Conservation (phyloP, 371 early-diverging fungal species). For the Neoconidiobolus thromboides region DNA sequence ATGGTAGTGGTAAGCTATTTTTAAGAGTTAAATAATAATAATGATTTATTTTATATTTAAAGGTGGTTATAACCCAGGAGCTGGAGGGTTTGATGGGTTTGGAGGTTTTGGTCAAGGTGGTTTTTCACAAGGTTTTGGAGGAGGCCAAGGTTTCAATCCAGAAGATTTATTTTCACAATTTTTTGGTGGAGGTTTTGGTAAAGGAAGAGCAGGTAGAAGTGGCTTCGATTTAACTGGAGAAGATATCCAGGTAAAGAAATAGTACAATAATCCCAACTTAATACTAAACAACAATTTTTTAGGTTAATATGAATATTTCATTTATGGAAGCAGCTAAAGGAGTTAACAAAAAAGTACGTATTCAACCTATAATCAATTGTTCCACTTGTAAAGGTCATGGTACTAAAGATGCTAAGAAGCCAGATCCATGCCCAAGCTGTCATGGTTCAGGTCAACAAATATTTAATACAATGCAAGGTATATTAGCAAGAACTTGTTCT, state of each 20-base stretch:
- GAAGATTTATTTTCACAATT: slow-evolving; percentile 48
- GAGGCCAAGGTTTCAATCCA: slow-evolving; percentile 27
- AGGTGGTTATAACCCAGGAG: slow-evolving; percentile 30
- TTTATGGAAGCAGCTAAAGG: slow-evolving; percentile 88
- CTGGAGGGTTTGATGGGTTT: slow-evolving; percentile 34
- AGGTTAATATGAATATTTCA: slow-evolving; percentile 30
- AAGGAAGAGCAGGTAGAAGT: slow-evolving; percentile 18
- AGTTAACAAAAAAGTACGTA: slow-evolving; percentile 30
- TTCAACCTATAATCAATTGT: slow-evolving; percentile 44
- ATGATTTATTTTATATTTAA: slow-evolving; percentile 5
- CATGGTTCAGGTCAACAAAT: slow-evolving; percentile 67
- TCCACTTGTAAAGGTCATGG: slow-evolving; percentile 62
- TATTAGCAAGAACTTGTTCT: slow-evolving; percentile 36
- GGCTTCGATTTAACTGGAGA: slow-evolving; percentile 19
- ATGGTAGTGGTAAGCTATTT: slow-evolving; percentile 14
- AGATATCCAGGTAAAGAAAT: slow-evolving; percentile 15
- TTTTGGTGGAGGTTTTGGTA: slow-evolving; percentile 43
- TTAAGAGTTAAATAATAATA: neutral
- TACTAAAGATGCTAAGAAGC: slow-evolving; percentile 46
- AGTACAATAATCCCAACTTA: neutral
- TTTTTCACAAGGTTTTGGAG: slow-evolving; percentile 24
- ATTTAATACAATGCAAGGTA: slow-evolving; percentile 26
- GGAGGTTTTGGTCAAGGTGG: slow-evolving; percentile 18
- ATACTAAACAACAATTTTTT: neutral
- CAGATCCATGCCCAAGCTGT: slow-evolving; percentile 47